Evolutionary conservation across 2,329 filamentous ascomycete species (phyloP), one percentile per base, ranked within the genome.

Genomic region (Dendrostoma leiphaemia): DNA sequence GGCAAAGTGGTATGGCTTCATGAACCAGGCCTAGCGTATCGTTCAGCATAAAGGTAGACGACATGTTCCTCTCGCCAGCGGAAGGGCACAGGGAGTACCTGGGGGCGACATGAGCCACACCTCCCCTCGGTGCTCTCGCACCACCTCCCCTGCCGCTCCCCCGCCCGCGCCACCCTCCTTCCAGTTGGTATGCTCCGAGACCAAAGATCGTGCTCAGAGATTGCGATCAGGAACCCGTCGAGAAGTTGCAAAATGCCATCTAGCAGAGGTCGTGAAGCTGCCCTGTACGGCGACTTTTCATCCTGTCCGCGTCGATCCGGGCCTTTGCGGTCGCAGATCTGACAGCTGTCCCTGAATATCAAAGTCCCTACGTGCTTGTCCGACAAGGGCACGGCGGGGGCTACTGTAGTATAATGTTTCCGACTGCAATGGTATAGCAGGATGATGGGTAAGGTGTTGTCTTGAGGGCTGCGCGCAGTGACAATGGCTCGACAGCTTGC

Each of bases 171-270:
- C 28, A 53, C 54, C 45, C 17, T 31, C 24, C 7, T 13, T 34
- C 23, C 34, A 38, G 41, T 41, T 38, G 28, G 37, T 15, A 40
- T 32, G 21, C 35, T 17, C 47, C 40, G 31, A 44, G 19, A 32
- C 12, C 31, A 35, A n/a, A 24, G 32, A 56, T 49, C 34, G n/a
- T 21, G 54, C 9, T n/a, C 29, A 3, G 31, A 53, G 37, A 54
- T 51, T 55, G 48, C 54, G 54, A 47, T 57, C 40, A 53, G 24
- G 51, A 44, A n/a, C 13, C 24, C 17, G 51, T 52, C 23, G 34
- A 53, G 38, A 53, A 35, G 34, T 8, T 40, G 13, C 13, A 38
- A 10, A 57, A 43, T 57, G 34, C 54, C 54, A 57, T 57, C 40
- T 48, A 32, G 1, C 6, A 1, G 19, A 6, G 15, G 5, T 21